A percentile compares a stretch with the other conserved stretches of the same genome.
Evolutionary conservation across 371 early-diverging fungal genomes (phyloP).

Genomic region (Mucor circinelloides): DNA sequence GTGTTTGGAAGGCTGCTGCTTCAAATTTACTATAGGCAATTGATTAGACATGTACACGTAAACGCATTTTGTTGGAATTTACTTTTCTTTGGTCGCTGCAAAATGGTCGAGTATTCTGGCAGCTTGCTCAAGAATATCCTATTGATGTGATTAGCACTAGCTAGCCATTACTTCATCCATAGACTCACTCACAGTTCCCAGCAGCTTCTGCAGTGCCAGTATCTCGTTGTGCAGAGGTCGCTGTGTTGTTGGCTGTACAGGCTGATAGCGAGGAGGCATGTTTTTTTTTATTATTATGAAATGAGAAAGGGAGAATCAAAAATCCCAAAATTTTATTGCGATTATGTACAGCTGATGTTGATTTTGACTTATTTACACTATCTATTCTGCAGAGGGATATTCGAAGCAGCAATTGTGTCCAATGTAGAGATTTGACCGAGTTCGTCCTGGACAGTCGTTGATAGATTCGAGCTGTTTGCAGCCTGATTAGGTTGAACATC

Average conservation of each 20-base stretch:
- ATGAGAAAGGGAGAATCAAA: not conserved
- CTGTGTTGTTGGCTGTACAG: conserved; percentile 23
- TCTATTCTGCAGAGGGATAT: conserved; percentile 1
- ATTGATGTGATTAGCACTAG: not conserved
- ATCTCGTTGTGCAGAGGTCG: conserved; percentile 46
- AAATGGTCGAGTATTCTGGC: conserved; percentile 47
- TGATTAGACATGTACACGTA: not conserved
- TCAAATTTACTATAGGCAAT: conserved; percentile 27
- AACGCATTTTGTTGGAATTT: not conserved
- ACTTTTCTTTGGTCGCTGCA: conserved; percentile 34
- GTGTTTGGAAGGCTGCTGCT: conserved; percentile 14
- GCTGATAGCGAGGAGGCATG: conserved; percentile 35
- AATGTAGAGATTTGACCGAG: conserved; percentile 1
- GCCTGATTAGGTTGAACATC: conserved; percentile 4
- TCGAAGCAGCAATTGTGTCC: conserved; percentile 1
- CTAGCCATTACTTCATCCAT: not conserved
- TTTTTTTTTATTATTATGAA: not conserved
- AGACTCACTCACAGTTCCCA: conserved; percentile 29
- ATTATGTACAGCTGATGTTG: not conserved
- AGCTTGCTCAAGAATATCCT: conserved; percentile 51
- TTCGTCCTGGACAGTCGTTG: conserved; percentile 1
- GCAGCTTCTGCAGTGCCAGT: conserved; percentile 26
- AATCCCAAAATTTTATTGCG: not conserved
- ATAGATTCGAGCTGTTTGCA: not conserved
- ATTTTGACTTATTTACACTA: conserved; percentile 1